Base-by-base conservation (phyloP, 148 eudicot species). In the Rhododendron griersonianum region DNA sequence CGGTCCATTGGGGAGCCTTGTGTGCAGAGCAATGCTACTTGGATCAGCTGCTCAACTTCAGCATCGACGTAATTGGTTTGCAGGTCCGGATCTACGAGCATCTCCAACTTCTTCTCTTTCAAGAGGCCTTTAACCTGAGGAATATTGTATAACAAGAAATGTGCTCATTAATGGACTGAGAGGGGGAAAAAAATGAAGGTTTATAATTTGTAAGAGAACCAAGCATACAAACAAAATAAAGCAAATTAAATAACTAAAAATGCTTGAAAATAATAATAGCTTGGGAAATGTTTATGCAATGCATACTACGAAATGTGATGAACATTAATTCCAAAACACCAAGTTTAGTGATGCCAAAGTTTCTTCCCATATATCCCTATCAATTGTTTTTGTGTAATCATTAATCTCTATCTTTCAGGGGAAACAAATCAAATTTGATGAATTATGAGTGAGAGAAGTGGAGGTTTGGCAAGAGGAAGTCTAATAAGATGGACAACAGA, bases 1-100 rank as follows among this genome's bases (percentile, higher is more conserved):
- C 94, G 93, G 76, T 88, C 91, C 84, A 82, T 87, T 47, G 94
- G 94, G 50, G 90, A 86, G 57, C 89, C 87, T 85, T 91, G 92
- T 78, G 92, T 92, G 79, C 94, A 92, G 80, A 92, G 91, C 67
- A 91, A 55, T 4, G 91, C 90, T 25, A 89, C 91, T 80, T 89
- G 92, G 67, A 88, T 88, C 63, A 91, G 89, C 86, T 91, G 90
- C 88, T 90, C 92, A 48, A 86, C 90, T 78, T 92, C 92, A 7
- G 87, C 50, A 0, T 90, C 90, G 11, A 73, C 78, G 67, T 88
- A 90, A 75, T 88, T 88, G 63, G 80, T 87, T 55, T 88, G 69
- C 81, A 90, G 89, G 65, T 90, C 90, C 8, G 87, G 89, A 71
- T 90, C 91, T 10, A 90, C 91, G 4, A 90, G 84, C 86, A 86